phyloP scores from a whole-genome alignment of 1,139 yeast species.

The Geotrichum siamense region DNA sequence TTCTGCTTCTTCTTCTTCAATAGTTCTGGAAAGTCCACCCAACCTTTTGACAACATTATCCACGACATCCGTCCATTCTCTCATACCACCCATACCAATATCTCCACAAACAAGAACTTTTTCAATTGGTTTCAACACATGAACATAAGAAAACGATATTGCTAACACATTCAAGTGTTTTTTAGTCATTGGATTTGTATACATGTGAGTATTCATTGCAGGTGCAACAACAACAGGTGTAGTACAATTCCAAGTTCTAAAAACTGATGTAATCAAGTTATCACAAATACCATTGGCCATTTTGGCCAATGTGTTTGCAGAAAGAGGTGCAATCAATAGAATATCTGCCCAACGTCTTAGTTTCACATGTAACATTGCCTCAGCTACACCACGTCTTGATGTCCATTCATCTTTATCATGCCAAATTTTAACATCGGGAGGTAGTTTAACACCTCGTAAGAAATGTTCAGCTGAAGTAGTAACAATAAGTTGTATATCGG shows the following conservation, averaged over 20 bases:
- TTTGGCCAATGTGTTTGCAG: constrained; percentile 90
- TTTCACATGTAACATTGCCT: constrained; percentile 76
- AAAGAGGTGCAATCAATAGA: constrained; percentile 81
- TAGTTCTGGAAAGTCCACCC: constrained; percentile 32
- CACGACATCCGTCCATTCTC: constrained; percentile 92
- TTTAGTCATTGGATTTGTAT: constrained; percentile 87
- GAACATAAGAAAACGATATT: constrained; percentile 63
- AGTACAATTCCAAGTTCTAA: constrained; percentile 91
- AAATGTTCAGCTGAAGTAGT: constrained; percentile 82
- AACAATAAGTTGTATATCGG: constrained; percentile 74
- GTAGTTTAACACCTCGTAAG: constrained; percentile 66
- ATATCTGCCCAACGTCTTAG: constrained; percentile 94
- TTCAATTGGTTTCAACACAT: constrained; percentile 84
- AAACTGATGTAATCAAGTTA: constrained; percentile 70
- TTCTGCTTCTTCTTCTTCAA: constrained; percentile 16
- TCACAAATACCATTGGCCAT: constrained; percentile 88
- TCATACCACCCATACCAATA: constrained; percentile 96
- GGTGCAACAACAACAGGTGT: constrained; percentile 84
- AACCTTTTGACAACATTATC: constrained; percentile 56
- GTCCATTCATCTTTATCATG: constrained; percentile 90
- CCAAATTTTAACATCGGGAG: constrained; percentile 84
- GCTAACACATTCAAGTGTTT: constrained; percentile 60
- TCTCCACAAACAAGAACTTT: constrained; percentile 93
- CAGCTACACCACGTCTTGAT: constrained; percentile 45
- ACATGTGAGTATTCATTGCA: constrained; percentile 96